These are phyloP conservation scores for Leccinum fibrillosum DNA, from an alignment of 768 basidiomycete genomes.

Conservation along the genomic window DNA sequence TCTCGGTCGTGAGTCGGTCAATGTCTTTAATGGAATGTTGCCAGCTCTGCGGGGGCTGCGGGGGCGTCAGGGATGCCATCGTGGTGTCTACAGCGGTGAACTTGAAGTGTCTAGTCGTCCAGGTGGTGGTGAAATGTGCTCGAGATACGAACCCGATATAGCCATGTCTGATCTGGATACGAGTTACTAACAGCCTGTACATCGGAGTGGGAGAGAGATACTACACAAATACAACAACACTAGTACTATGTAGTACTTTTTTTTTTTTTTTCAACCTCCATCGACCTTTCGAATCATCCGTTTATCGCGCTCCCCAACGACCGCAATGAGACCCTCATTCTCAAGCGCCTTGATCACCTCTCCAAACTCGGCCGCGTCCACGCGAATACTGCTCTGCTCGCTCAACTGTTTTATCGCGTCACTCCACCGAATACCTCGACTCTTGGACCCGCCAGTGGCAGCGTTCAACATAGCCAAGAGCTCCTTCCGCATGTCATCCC, in stretches of 20 bases:
- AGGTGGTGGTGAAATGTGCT: slow-evolving; percentile 8
- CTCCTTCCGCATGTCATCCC: slow-evolving; percentile 88
- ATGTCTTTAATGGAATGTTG: slow-evolving; percentile 66
- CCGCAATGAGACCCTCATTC: slow-evolving; percentile 83
- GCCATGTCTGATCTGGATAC: background rate
- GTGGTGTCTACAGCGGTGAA: slow-evolving; percentile 2
- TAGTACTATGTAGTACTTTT: background rate
- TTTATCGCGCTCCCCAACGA: slow-evolving; percentile 83
- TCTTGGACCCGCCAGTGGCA: slow-evolving; percentile 42
- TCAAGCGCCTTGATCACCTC: slow-evolving; percentile 76
- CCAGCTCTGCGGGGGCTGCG: slow-evolving; percentile 68
- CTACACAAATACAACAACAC: background rate
- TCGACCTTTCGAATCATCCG: slow-evolving; percentile 75
- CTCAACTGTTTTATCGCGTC: slow-evolving; percentile 79
- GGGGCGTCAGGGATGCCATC: slow-evolving; percentile 56
- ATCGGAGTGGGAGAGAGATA: background rate
- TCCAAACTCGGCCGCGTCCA: slow-evolving; percentile 78
- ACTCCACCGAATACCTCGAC: slow-evolving; percentile 69
- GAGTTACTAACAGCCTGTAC: background rate
- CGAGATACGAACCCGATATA: slow-evolving; percentile 16
- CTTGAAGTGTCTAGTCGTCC: slow-evolving; percentile 1
- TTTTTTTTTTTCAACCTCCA: slow-evolving; percentile 19
- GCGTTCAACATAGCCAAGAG: slow-evolving; percentile 61
- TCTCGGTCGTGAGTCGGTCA: slow-evolving; percentile 51
- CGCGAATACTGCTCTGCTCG: slow-evolving; percentile 78